A percentile compares a stretch with the other conserved stretches of the same genome.
These are phyloP conservation scores for Vitis rupestris DNA, from an alignment of 164 flowering plant genomes.

Conservation along the genomic window DNA sequence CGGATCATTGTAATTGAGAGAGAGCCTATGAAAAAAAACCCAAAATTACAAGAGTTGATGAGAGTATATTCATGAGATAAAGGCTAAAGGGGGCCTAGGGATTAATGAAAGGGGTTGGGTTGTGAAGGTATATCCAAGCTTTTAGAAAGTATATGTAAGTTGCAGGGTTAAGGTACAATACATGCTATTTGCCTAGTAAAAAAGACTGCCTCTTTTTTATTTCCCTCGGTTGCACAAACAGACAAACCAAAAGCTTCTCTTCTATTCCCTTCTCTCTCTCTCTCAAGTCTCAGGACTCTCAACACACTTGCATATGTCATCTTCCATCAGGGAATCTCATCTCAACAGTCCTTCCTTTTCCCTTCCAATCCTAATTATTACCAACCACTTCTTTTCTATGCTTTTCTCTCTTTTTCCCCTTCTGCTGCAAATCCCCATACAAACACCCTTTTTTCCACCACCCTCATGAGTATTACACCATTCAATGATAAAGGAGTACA, in stretches of 20 bases:
- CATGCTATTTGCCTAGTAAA: constrained; percentile 63
- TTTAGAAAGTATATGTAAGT: constrained; percentile 62
- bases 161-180: constrained; percentile 54
- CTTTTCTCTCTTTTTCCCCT: constrained; percentile 23
- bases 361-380: constrained; percentile 44
- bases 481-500: no score
- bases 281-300: constrained; percentile 4
- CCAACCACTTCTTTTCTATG: constrained; percentile 28
- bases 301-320: constrained; percentile 31
- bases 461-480: constrained; percentile 4
- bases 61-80: constrained; percentile 14
- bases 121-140: constrained; percentile 57
- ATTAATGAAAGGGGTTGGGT: constrained; percentile 39
- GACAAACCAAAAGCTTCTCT: constrained; percentile 63
- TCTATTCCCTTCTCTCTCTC: constrained; percentile 16
- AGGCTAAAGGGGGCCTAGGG: constrained; percentile 30
- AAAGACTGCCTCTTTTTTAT: constrained; percentile 39
- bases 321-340: constrained; percentile 52
- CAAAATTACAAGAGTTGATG: no score
- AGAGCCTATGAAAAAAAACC: no score
- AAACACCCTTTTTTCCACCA: constrained; percentile 22
- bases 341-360: constrained; percentile 27
- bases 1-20: no score
- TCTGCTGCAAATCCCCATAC: constrained; percentile 34
- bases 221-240: constrained; percentile 36